Evolutionary conservation across 345 rosid species (phyloP).

Genomic region (Acer yangbiense): DNA sequence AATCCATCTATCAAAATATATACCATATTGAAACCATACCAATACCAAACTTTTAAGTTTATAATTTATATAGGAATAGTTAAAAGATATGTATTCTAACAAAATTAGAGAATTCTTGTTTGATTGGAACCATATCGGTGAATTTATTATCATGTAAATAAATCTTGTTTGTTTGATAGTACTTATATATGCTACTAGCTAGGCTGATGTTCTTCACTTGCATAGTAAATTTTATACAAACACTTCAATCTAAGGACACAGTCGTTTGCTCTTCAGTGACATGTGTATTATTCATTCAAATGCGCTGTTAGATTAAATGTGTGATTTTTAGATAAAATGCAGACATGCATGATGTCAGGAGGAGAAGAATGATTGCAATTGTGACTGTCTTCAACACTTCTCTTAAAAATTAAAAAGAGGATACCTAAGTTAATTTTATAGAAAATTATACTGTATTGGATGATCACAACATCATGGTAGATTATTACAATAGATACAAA

Average conservation of each 20-base stretch:
- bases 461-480: neutral
- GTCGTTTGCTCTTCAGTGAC: too few species aligned
- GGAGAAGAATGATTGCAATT: neutral
- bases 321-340: neutral
- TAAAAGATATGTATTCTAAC: too few species aligned
- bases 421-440: too few species aligned
- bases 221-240: neutral
- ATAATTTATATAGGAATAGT: too few species aligned
- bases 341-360: neutral
- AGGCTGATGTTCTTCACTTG: neutral
- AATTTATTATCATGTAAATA: too few species aligned
- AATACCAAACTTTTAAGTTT: neutral
- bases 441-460: neutral
- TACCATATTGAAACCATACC: too few species aligned
- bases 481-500: too few species aligned
- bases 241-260: too few species aligned
- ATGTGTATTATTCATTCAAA: neutral
- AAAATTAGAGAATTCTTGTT: too few species aligned
- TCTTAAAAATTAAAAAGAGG: neutral
- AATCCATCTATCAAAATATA: too few species aligned
- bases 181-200: neutral
- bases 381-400: neutral
- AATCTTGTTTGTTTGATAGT: neutral
- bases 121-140: too few species aligned
- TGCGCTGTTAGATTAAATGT: neutral